Base-by-base conservation (phyloP, 805 yeast genomes). In the Henningerozyma blattae region DNA sequence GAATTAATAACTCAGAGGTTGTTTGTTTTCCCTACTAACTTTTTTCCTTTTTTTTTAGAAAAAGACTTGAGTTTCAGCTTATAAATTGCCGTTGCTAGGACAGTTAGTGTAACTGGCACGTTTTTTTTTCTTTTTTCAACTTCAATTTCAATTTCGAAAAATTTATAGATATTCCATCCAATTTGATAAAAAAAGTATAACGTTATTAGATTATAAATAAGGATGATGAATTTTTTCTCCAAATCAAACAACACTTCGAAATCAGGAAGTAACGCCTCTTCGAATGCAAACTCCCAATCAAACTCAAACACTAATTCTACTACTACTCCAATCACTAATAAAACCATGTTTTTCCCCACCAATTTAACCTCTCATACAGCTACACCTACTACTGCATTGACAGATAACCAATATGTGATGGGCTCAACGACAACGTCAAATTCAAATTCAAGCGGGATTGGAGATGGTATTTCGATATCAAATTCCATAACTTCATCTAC, bases 331-430 rank as follows among this genome's bases (percentile, higher is more conserved):
- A 28, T 17, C 4, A 20, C 7, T 26, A 28, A 17, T 24, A 18
- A 18, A 34, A 16, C 24, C 7, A 10, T 22, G 27, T 52, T 48
- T 16, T 50, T 58, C 25, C 59, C 64, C 9, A 24, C 6, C 13
- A 59, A 51, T 32, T 56, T 71, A 35, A 39, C 54, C 5, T 40
- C 49, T 61, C 72, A 41, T 63, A 62, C 72, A 1, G 63, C 75
- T 1, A 63, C 75, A 4, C 82, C 87, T 15, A 77, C 89, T 3
- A 78, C 82, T 2, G 86, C 86, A 0, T 56, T 79, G 8, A 65
- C 75, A 31, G 70, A 71, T 39, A 68, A 67, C 37, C 68, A 78
- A 2, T 67, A 74, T 54, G 87, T 72, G 2, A 70, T 76, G 54
- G 87, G 86, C 2, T 77, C 85, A 4, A 77, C 80, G 1, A 64